These are phyloP conservation scores for Pseudocercospora fuligena DNA, from an alignment of 2,329 filamentous ascomycete genomes.

Conservation along the genomic window DNA sequence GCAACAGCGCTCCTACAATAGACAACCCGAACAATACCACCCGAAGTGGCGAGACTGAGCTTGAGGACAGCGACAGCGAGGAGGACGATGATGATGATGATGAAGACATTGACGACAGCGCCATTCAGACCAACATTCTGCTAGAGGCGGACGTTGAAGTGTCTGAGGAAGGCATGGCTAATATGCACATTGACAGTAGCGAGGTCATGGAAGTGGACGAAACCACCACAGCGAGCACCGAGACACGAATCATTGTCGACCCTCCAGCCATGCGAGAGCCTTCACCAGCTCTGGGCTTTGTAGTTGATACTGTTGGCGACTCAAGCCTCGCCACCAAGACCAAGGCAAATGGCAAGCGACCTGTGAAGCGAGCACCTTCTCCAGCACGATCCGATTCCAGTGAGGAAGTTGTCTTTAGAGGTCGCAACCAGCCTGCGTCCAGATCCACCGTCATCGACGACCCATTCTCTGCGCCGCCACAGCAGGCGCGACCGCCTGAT, in stretches of 20 bases:
- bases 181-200: conserved; percentile 38
- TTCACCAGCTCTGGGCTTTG: conserved; percentile 31
- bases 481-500: conserved; percentile 35
- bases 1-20: conserved; percentile 47
- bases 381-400: conserved; percentile 63
- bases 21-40: conserved; percentile 35
- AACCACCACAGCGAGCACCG: conserved; percentile 18
- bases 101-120: conserved; percentile 33
- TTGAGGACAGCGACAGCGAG: conserved; percentile 25
- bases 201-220: conserved; percentile 25
- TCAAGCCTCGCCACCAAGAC: conserved; percentile 26
- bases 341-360: conserved; percentile 25
- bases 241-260: conserved; percentile 25
- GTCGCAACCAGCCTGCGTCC: conserved; percentile 45
- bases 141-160: conserved; percentile 38
- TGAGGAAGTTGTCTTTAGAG: conserved; percentile 73
- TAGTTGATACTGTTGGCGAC: conserved; percentile 43
- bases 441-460: conserved; percentile 35
- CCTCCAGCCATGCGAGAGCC: conserved; percentile 9
- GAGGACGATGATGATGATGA: conserved; percentile 30
- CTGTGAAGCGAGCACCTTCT: conserved; percentile 45
- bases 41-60: conserved; percentile 36
- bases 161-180: conserved; percentile 38
- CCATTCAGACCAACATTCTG: conserved; percentile 36
- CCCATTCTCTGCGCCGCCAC: conserved; percentile 26